phyloP scores from a whole-genome alignment of 1,139 yeast genomes.

The Suhomyces bolitotheri region DNA sequence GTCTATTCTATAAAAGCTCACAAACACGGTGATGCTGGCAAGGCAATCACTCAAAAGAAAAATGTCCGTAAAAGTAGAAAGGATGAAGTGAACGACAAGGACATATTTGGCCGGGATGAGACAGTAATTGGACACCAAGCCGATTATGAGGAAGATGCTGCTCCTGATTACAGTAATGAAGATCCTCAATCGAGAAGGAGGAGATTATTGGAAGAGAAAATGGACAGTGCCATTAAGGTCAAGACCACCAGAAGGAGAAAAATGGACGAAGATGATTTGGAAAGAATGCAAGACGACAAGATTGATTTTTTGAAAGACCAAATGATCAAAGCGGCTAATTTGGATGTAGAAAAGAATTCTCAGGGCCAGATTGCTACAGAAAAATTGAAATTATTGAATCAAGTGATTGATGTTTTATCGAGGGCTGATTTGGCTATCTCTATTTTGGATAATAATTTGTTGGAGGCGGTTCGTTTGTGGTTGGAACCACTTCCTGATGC shows the following conservation, averaged over 20 bases:
- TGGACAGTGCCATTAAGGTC: conserved; percentile 74
- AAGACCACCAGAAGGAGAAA: conserved; percentile 58
- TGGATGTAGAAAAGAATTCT: conserved; percentile 82
- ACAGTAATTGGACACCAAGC: conserved; percentile 5
- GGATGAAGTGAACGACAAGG: conserved; percentile 9
- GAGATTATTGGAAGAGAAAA: conserved; percentile 74
- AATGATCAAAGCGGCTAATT: conserved; percentile 92
- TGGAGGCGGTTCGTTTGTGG: conserved; percentile 96
- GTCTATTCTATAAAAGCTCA: conserved; percentile 37
- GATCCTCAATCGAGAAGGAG: conserved; percentile 59
- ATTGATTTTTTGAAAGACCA: conserved; percentile 78
- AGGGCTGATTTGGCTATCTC: conserved; percentile 89
- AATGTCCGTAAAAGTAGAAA: conserved; percentile 30
- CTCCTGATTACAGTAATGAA: conserved; percentile 32
- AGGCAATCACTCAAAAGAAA: conserved; percentile 41
- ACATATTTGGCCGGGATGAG: conserved; percentile 14
- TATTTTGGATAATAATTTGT: conserved; percentile 86
- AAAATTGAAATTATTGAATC: conserved; percentile 77
- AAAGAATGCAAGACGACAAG: conserved; percentile 90
- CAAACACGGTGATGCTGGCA: conserved; percentile 22
- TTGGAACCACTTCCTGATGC: conserved; percentile 98
- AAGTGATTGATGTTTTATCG: conserved; percentile 72
- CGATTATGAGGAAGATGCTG: conserved; percentile 15
- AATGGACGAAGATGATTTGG: conserved; percentile 88
- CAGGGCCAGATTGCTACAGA: conserved; percentile 81